phyloP scores from a whole-genome alignment of 2,329 filamentous ascomycete genomes.

The Lasiodiplodia sp. region DNA sequence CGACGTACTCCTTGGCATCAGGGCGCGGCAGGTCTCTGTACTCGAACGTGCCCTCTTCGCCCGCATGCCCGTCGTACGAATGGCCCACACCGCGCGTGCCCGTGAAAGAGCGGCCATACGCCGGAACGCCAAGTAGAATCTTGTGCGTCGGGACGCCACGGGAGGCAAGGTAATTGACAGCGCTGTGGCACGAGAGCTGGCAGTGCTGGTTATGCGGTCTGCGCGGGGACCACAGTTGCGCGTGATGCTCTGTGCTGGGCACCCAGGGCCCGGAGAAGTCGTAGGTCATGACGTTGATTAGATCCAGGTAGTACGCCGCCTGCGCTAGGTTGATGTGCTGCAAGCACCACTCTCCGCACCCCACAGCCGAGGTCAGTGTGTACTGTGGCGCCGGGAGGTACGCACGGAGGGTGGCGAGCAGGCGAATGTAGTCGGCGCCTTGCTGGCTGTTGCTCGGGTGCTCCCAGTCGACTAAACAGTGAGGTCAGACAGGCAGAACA shows the following conservation, averaged over 20 bases:
- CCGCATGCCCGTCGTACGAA: slow-evolving; percentile 58
- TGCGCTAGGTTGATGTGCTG: slow-evolving; percentile 71
- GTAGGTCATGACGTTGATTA: slow-evolving; percentile 81
- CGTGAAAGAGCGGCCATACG: slow-evolving; percentile 78
- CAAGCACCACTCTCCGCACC: slow-evolving; percentile 70
- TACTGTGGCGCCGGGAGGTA: slow-evolving; percentile 73
- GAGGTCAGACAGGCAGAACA: slow-evolving; percentile 32
- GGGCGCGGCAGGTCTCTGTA: slow-evolving; percentile 72
- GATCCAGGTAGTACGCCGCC: slow-evolving; percentile 72
- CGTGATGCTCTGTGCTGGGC: slow-evolving; percentile 72
- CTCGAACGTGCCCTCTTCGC: slow-evolving; percentile 74
- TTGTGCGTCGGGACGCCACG: slow-evolving; percentile 74
- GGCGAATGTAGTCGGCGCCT: slow-evolving; percentile 72
- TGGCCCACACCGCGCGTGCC: slow-evolving; percentile 70
- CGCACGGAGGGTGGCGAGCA: slow-evolving; percentile 71
- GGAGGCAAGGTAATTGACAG: slow-evolving; percentile 69
- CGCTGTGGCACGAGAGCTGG: slow-evolving; percentile 68
- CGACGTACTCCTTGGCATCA: slow-evolving; percentile 69
- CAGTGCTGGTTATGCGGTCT: slow-evolving; percentile 62
- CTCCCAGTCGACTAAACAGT: slow-evolving; percentile 75
- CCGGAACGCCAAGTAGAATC: slow-evolving; percentile 77
- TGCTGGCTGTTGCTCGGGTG: slow-evolving; percentile 72
- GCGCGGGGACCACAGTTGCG: slow-evolving; percentile 71
- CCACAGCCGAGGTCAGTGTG: slow-evolving; percentile 74
- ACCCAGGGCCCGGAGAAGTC: slow-evolving; percentile 80